Base-by-base conservation (phyloP, 257 asterid species). In the Misopates orontium region DNA sequence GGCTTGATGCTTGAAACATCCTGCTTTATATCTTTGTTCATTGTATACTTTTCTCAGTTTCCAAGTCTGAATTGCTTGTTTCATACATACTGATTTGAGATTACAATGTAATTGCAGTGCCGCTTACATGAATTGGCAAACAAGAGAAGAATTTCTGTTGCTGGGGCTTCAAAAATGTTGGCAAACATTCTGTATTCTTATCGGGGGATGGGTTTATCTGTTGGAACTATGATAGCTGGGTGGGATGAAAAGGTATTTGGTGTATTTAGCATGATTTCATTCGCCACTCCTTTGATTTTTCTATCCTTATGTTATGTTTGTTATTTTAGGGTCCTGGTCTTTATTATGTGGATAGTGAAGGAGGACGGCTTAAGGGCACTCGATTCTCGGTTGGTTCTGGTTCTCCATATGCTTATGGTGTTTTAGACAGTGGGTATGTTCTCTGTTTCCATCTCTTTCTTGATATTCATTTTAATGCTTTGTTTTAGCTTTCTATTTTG, bases 51-150 rank as follows among this genome's bases (percentile, higher is more conserved):
- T 31, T 14, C 45, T 31, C 2, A 28, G 19, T 8, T 56, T 17
- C 10, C 15, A 28, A 5, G 16, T 47, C 1, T 47, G 18, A 18
- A 14, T 47, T 47, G 16, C 9, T 12, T 57, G 14, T 57, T 4
- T 25, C 15, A 1, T 32, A 18, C 16, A 32, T n/a, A 22, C 52
- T 32, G 25, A 7, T 56, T 10, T 22, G 32, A 64, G 60, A 54
- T 14, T 14, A 58, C 59, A 69, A 59, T 39, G 42, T 25, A 68
- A 44, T 48, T 82, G 32, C 82, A 94, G 96, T 94, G 99, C 66
- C 96, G 96, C 16, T 71, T 94, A 20, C 99, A 90, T 80, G 97
- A 90, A 70, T 82, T 94, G 75, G 99, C 97, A 41, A 90, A 88
- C 72, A 90, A 94, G 82, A 85, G 99, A 77, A 83, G 97, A 81